These are phyloP conservation scores for Dactylellina sp. DNA, from an alignment of 2,329 filamentous ascomycete genomes.

Conservation along the genomic window DNA sequence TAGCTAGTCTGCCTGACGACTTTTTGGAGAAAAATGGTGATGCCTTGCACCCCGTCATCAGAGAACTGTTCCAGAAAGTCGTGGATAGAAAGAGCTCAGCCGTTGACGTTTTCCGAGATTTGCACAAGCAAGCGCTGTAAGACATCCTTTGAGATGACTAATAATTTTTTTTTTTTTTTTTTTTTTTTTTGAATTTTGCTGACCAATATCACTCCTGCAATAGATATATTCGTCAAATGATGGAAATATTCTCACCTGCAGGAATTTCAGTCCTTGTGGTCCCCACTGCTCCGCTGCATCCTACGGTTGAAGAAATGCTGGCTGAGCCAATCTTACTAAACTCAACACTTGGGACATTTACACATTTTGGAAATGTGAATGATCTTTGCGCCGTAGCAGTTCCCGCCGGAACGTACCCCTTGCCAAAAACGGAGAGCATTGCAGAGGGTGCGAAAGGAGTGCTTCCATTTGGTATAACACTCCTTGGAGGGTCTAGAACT, in stretches of 20 bases:
- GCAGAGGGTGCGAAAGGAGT: constrained; percentile 42
- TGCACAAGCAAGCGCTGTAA: constrained; percentile 65
- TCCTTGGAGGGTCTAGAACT: constrained; percentile 64
- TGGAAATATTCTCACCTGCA: constrained; percentile 63
- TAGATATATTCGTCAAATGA: constrained; percentile 64
- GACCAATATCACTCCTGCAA: neutral
- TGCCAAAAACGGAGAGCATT: constrained; percentile 55
- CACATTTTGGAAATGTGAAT: constrained; percentile 73
- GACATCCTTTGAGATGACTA: constrained; percentile 24
- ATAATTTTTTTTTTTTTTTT: too few relatives aligned
- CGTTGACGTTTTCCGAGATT: constrained; percentile 67
- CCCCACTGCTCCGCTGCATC: constrained; percentile 70
- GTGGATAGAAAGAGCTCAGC: constrained; percentile 64
- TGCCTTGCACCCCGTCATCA: constrained; percentile 68
- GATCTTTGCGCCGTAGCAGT: constrained; percentile 70
- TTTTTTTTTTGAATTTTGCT: too few relatives aligned
- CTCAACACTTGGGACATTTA: constrained; percentile 69
- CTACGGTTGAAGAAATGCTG: constrained; percentile 68
- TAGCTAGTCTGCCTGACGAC: constrained; percentile 66
- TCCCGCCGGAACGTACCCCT: constrained; percentile 66
- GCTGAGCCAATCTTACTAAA: constrained; percentile 70
- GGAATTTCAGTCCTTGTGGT: constrained; percentile 68
- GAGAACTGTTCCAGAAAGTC: constrained; percentile 65
- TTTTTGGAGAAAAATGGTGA: constrained; percentile 61
- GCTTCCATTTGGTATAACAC: constrained; percentile 66